These are phyloP conservation scores for Trichoderma cornu-damae DNA, from an alignment of 2,329 filamentous ascomycete species.

Conservation along the genomic window DNA sequence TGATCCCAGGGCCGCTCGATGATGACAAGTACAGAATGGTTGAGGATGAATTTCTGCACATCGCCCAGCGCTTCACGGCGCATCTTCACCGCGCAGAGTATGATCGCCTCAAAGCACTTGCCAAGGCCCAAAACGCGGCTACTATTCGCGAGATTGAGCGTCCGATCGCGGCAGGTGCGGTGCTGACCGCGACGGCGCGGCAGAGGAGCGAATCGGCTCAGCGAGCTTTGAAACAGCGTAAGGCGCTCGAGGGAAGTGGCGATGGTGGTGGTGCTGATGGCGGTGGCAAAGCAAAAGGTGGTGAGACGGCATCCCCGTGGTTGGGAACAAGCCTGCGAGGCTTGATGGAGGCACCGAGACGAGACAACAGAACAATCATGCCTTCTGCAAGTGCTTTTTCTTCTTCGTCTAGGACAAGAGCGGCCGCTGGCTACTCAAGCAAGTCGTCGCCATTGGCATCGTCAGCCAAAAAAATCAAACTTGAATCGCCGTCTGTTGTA, in stretches of 20 bases:
- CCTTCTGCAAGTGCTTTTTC: constrained; percentile 20
- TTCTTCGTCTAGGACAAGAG: constrained; percentile 24
- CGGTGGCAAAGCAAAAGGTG: background rate
- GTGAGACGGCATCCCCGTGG: constrained; percentile 22
- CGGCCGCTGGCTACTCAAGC: constrained; percentile 29
- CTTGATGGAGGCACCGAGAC: constrained; percentile 40
- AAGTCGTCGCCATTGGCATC: background rate
- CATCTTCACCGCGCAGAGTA: constrained; percentile 78
- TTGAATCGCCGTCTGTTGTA: background rate
- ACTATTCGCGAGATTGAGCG: constrained; percentile 48
- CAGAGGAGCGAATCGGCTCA: constrained; percentile 23
- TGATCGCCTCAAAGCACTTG: constrained; percentile 56
- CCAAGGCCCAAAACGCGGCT: constrained; percentile 50
- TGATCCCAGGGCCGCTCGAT: constrained; percentile 58
- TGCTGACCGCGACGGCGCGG: constrained; percentile 27
- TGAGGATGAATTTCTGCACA: constrained; percentile 69
- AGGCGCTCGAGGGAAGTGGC: constrained; percentile 16
- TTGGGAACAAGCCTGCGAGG: constrained; percentile 36
- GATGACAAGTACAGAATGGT: constrained; percentile 79
- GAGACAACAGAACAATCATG: constrained; percentile 30
- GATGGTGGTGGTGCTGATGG: constrained; percentile 12
- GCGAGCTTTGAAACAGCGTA: constrained; percentile 27
- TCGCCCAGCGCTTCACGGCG: constrained; percentile 64
- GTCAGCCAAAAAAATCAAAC: background rate
- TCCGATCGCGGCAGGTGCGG: constrained; percentile 40